Evolutionary conservation across 2,329 filamentous ascomycete species (phyloP), one percentile per base, ranked within the genome.

Genomic region (Cadophora sp.): DNA sequence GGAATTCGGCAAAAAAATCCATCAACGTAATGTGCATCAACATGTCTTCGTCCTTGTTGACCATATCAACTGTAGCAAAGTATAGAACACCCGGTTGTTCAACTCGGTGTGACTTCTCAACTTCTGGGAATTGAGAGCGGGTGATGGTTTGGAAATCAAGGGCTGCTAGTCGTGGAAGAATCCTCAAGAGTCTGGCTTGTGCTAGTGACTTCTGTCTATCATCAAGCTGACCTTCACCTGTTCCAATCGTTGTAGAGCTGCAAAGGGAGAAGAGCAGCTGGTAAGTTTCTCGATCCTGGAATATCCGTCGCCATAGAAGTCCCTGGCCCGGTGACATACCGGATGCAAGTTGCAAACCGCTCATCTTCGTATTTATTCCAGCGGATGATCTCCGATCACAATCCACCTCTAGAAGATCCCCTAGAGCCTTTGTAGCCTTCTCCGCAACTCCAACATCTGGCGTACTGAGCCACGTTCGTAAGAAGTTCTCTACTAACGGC

Each of bases 391-490:
- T 73, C n/a, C 66, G 66, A 65, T 83, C 80, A 70, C 83, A 87
- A 75, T 89, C 87, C 7, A 83, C 79, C 59, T 87, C 83, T 4
- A 89, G 80, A 43, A 89, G 74, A 69, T 86, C 83, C 1, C 83
- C 82, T 2, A 90, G 74, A 1, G 85, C 81, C 60, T 78, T 80
- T 1, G 80, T 80, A 1, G 83, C 85, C 39, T 81, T 82, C 73
- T 88, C 84, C 13, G 84, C 86, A 2, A 89, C 85, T 62, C 83
- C 83, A 6, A 87, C 84, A 50, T 85, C 79, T 0, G 83, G 81
- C 6, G 81, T 80, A 27, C 80, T 79, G 1, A 89, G 79, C 87
- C 87, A 89, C 64, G 80, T 78, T 13, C 76, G 76, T 39, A 89
- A 58, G 47, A 88, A 80, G 13, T 79, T 79, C 11, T 81, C 78